A percentile compares a stretch with the other conserved stretches of the same genome.
phyloP scores from a whole-genome alignment of 345 rosid genomes.

The Eucalyptus paniculata region DNA sequence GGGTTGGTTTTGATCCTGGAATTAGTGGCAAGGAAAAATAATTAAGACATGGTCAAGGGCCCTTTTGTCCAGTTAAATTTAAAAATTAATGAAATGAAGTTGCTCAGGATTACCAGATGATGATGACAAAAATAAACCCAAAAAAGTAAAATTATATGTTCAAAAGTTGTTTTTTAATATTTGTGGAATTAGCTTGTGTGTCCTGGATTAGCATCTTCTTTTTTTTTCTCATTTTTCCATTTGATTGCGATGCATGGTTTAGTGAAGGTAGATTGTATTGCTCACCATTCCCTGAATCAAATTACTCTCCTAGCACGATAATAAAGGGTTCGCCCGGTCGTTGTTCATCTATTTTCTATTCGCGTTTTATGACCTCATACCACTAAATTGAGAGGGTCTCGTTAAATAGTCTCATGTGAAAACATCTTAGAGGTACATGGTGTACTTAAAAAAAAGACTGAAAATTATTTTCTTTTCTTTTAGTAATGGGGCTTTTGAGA shows the following conservation, averaged over 20 bases:
- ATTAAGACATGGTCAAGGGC: neutral
- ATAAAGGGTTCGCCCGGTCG: neutral
- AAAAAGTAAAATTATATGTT: neutral
- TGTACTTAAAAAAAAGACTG: neutral
- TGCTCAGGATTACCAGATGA: neutral
- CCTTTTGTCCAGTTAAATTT: neutral
- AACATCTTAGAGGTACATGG: neutral
- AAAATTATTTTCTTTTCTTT: neutral
- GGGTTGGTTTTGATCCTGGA: neutral
- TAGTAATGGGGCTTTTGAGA: neutral
- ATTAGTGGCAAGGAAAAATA: neutral
- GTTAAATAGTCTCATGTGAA: neutral
- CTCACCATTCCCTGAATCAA: neutral
- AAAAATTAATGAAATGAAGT: neutral
- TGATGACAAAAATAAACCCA: neutral
- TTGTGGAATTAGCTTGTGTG: neutral
- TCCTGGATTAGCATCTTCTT: neutral
- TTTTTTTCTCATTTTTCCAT: neutral
- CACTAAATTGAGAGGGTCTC: neutral
- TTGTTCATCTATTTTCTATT: neutral
- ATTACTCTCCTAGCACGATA: neutral
- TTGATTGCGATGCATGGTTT: neutral
- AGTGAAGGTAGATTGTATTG: neutral
- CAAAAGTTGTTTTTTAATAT: neutral
- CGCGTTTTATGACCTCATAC: neutral